Base-by-base conservation (phyloP, 805 yeast species). In the Geotrichum ghanense region DNA sequence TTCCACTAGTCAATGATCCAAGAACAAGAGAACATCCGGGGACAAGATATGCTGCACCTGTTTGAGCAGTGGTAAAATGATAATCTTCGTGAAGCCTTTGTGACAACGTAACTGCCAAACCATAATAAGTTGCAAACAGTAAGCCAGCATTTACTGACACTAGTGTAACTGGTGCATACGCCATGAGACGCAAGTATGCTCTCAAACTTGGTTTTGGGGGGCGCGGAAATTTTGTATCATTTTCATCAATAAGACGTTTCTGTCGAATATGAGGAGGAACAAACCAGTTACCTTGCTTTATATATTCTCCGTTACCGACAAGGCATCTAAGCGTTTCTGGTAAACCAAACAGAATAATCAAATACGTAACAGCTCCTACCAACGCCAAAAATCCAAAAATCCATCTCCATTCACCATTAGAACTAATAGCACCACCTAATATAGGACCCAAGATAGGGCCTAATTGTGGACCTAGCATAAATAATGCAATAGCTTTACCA, bases 371-470 rank as follows among this genome's bases (percentile, higher is more conserved):
- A 9, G 73, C 76, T 41, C 71, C 48, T 23, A 49, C 43, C 34
- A 71, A 69, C 46, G 68, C 52, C 55, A 73, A 48, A 45, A 73
- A 64, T 81, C 81, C 76, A 55, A 75, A 74, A 7, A 72, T 60
- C 72, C 74, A 75, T 56, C 78, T 68, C 78, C 79, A 75, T 51
- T 57, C 61, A 51, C 75, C 67, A 3, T 69, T 69, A 40, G 48
- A 70, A 3, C 66, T 63, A 56, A 78, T 62, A 3, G 71, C 69
- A 6, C 78, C 73, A 37, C 83, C 82, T 39, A 78, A 55, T 3
- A 79, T 54, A 1, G 83, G 83, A 10, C 80, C 82, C 19, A 74
- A 39, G 9, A 71, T 66, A 1, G 81, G 81, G 9, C 37, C 37
- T 10, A 31, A n/a, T 19, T 31, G 37, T 9, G 37, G 37, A 5